Evolutionary conservation across 495 filamentous ascomycete species (phyloP), one percentile per base, ranked within the genome.

Genomic region (Neurospora cerealis): DNA sequence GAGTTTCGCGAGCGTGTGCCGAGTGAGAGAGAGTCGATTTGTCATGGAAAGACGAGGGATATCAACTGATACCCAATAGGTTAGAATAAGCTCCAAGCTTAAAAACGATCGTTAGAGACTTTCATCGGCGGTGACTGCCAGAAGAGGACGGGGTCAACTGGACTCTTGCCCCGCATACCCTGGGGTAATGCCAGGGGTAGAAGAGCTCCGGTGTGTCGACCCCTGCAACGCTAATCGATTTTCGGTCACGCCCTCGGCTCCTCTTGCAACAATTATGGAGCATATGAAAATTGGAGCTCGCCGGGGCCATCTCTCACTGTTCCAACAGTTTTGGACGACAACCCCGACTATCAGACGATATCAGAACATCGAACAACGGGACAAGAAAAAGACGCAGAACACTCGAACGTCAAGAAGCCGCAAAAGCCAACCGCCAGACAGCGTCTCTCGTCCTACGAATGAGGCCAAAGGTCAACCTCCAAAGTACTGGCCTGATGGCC

Each of bases 261-360:
- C 70, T 80, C 46, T 39, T 72, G 38, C 48, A 37, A 9, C 70
- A 41, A 9, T 41, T 36, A 71, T 73, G 75, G 76, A 80, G 75
- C 78, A 80, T 75, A 79, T 80, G 79, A 79, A 78, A 80, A 79
- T 76, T 76, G 77, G 37, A 42, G 21, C 48, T 28, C 46, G 48
- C 48, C 46, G 10, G 11, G 54, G 28, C 11, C 28, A n/a, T 62
- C 54, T 15, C 21, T 21, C 7, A 32, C 28, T 28, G 54, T 32
- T 62, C 24, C 28, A 32, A 15, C 54, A 19, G 54, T 62, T 62
- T 62, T 62, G 28, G 15, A 62, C 28, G 54, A 62, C 54, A 62
- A 32, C 28, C 24, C 28, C 15, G 54, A 34, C 46, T 28, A 13
- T 24, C 9, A 24, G 21, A 54, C 10, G 9, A 34, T 62, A 34